Evolutionary conservation across 2,329 filamentous ascomycete genomes (phyloP).

Genomic region (Fulvia fulva): DNA sequence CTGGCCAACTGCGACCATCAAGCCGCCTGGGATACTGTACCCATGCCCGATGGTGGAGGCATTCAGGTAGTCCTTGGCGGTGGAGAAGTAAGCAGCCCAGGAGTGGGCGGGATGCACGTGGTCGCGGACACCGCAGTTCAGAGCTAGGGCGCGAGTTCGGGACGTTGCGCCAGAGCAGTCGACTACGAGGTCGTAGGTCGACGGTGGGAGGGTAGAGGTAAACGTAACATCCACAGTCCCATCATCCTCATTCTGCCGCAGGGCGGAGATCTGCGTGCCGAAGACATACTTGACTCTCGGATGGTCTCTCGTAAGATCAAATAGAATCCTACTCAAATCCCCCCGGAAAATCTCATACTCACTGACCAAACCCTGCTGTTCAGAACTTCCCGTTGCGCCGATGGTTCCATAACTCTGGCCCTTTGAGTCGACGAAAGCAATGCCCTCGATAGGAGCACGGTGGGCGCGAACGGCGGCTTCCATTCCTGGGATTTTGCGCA

Average conservation of each 20-base stretch:
- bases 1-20: constrained; percentile 36
- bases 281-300: constrained; percentile 39
- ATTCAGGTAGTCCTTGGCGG: constrained; percentile 37
- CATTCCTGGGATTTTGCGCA: constrained; percentile 34
- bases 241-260: constrained; percentile 33
- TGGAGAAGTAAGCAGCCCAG: constrained; percentile 45
- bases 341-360: constrained; percentile 39
- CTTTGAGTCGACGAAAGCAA: constrained; percentile 26
- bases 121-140: constrained; percentile 39
- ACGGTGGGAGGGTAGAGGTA: constrained; percentile 34
- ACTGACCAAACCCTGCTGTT: constrained; percentile 34
- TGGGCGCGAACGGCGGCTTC: constrained; percentile 30
- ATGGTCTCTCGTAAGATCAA: constrained; percentile 37
- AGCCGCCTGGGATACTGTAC: constrained; percentile 39
- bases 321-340: constrained; percentile 32
- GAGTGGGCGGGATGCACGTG: constrained; percentile 36
- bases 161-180: constrained; percentile 49
- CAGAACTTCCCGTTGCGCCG: constrained; percentile 30
- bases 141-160: constrained; percentile 44
- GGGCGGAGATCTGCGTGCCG: constrained; percentile 36
- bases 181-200: constrained; percentile 48
- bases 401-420: constrained; percentile 27
- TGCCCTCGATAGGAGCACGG: constrained; percentile 27
- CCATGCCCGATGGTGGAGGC: constrained; percentile 37
- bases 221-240: constrained; percentile 41